Base-by-base conservation (phyloP, 2,329 filamentous ascomycete species). In the Fusarium acutatum region DNA sequence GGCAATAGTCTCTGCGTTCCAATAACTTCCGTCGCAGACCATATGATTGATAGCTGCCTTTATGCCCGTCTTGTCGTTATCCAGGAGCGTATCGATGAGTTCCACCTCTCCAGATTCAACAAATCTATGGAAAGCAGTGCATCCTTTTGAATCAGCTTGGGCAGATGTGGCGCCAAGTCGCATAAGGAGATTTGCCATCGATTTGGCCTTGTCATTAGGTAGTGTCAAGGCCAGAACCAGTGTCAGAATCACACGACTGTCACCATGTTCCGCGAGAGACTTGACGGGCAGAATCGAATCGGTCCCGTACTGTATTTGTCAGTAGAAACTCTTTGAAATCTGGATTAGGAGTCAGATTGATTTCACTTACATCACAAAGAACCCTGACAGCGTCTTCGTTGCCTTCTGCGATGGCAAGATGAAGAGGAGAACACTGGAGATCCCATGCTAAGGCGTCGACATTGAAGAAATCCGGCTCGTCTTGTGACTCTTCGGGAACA, bases 361-460 rank as follows among this genome's bases (percentile, higher is more conserved):
- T 41, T 32, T 14, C 49, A 77, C 82, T 79, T 78, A 87, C 87
- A 49, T 90, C 85, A 59, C 93, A 92, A 12, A 97, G 87, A 30
- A 90, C 81, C 64, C 91, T 89, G 20, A 96, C 93, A 17, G 91
- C 88, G 8, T 92, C 87, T 32, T 88, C 84, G 73, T 96, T 91
- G 0, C 93, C 94, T 67, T 90, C 89, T 4, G 93, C 80, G 68
- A 97, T 94, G 13, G 94, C 94, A 34, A 95, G 86, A 80, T 97
- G 94, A 10, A 97, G 85, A 4, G 94, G 90, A 18, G 92, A 93
- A 64, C 90, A 89, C 9, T 91, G 90, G 10, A 87, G 88, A 75
- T 97, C 94, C 94, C 94, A 97, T 3, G 93, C 90, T n/a, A 93
- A 79, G 3, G 92, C 88, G 73, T 97, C 91, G 67, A 95, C 87